A percentile compares a stretch with the other conserved stretches of the same genome.
Evolutionary conservation across 805 yeast species (phyloP).

Genomic region (Cyberlindnera bimundalis): DNA sequence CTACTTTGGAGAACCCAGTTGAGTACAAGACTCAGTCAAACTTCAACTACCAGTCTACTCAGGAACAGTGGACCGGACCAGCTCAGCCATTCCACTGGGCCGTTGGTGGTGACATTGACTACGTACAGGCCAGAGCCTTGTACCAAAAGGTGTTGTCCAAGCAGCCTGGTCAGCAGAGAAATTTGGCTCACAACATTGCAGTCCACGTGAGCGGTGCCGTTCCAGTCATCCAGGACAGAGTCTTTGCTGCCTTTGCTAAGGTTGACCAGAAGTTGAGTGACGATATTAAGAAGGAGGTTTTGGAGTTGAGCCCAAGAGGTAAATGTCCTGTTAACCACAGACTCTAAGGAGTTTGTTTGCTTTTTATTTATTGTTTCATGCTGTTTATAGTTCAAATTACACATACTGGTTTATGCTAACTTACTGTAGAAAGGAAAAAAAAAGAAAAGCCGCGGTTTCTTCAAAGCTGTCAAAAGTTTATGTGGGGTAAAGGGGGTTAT

Average conservation of each 20-base stretch:
- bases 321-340: slow-evolving; percentile 24
- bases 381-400: not conserved
- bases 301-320: slow-evolving; percentile 35
- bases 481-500: no score
- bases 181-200: slow-evolving; percentile 81
- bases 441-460: no score
- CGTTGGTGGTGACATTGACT: slow-evolving; percentile 65
- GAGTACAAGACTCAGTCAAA: slow-evolving; percentile 27
- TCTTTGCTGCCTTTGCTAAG: slow-evolving; percentile 69
- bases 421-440: no score
- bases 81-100: slow-evolving; percentile 89
- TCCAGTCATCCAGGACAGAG: slow-evolving; percentile 74
- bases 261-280: slow-evolving; percentile 68
- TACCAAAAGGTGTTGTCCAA: slow-evolving; percentile 66
- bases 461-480: no score
- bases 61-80: slow-evolving; percentile 79
- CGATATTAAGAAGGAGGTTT: slow-evolving; percentile 61
- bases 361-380: no score
- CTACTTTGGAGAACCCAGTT: slow-evolving; percentile 40
- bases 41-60: slow-evolving; percentile 50
- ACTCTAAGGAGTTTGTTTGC: not conserved
- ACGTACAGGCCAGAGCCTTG: slow-evolving; percentile 68
- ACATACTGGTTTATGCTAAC: not conserved
- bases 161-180: slow-evolving; percentile 78
- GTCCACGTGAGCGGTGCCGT: slow-evolving; percentile 68